phyloP scores from a whole-genome alignment of 768 basidiomycete genomes.

The Collybiopsis luxurians region DNA sequence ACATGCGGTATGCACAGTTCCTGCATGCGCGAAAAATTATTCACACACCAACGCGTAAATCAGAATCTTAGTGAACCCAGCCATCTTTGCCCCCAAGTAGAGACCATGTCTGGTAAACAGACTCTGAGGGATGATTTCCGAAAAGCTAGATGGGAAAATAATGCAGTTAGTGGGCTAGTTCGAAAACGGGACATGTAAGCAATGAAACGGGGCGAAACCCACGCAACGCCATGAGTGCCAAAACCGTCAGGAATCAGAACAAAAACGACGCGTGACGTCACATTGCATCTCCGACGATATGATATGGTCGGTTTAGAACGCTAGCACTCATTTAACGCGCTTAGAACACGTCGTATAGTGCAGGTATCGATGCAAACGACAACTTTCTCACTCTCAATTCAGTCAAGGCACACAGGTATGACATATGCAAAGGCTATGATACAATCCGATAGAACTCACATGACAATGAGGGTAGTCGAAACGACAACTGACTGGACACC shows the following conservation, averaged over 20 bases:
- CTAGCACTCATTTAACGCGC: too few relatives aligned
- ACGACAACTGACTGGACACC: slow-evolving; percentile 75
- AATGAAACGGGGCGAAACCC: not conserved
- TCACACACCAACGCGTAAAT: slow-evolving; percentile 64
- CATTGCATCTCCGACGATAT: not conserved
- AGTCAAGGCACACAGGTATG: not conserved
- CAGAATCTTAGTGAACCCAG: slow-evolving; percentile 59
- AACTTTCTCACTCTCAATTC: not conserved
- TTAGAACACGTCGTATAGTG: slow-evolving; percentile 3
- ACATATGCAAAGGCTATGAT: not conserved
- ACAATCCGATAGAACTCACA: slow-evolving; percentile 49
- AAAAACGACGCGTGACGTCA: slow-evolving; percentile 29
- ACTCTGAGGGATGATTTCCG: slow-evolving; percentile 91
- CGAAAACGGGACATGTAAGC: slow-evolving; percentile 1
- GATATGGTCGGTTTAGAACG: not conserved
- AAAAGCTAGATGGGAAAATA: slow-evolving; percentile 50
- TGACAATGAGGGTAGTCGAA: slow-evolving; percentile 83
- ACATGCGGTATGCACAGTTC: too few relatives aligned
- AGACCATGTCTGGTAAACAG: slow-evolving; percentile 91
- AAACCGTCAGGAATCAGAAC: not conserved
- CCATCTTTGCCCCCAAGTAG: slow-evolving; percentile 87
- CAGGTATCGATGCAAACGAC: not conserved
- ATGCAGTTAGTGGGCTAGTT: not conserved
- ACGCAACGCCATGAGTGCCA: not conserved
- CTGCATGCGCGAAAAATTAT: not conserved